Conservation (phyloP, 1,284 basidiomycete species). For the Puccinia coronata region DNA sequence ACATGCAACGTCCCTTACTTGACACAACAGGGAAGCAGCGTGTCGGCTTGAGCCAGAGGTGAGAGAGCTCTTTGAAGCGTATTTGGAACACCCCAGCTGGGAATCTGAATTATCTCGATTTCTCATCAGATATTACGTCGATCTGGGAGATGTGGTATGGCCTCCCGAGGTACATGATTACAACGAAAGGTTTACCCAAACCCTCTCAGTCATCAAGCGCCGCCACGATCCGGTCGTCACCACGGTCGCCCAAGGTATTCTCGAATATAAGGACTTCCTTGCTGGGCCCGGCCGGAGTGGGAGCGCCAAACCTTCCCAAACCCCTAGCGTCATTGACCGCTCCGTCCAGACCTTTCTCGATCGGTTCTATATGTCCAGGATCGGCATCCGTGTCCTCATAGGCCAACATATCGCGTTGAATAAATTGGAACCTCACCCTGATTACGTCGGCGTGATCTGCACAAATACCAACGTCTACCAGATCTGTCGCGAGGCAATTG, state of each 20-base stretch:
- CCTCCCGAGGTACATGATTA: slow-evolving; percentile 93
- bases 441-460: slow-evolving; percentile 98
- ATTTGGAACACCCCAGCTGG: slow-evolving; percentile 53
- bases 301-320: slow-evolving; percentile 64
- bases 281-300: slow-evolving; percentile 54
- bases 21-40: slow-evolving; percentile 35
- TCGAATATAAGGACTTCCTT: slow-evolving; percentile 66
- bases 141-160: slow-evolving; percentile 71
- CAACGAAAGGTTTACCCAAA: slow-evolving; percentile 85
- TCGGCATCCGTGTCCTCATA: slow-evolving; percentile 92
- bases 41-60: slow-evolving; percentile 42
- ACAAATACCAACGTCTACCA: slow-evolving; percentile 91
- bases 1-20: slow-evolving; percentile 53
- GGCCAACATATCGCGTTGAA: slow-evolving; percentile 90
- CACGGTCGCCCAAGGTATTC: slow-evolving; percentile 80
- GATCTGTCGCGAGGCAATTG: slow-evolving; percentile 96
- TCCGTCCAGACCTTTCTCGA: slow-evolving; percentile 96
- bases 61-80: not conserved
- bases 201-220: slow-evolving; percentile 85
- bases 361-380: slow-evolving; percentile 94
- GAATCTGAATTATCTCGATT: slow-evolving; percentile 60
- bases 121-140: slow-evolving; percentile 75
- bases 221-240: slow-evolving; percentile 97
- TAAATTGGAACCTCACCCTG: slow-evolving; percentile 78
- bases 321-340: slow-evolving; percentile 67